Evolutionary conservation across 352 stramenopile species (phyloP), one percentile per base, ranked within the genome.

Genomic region (Salisapilia sapeloensis): DNA sequence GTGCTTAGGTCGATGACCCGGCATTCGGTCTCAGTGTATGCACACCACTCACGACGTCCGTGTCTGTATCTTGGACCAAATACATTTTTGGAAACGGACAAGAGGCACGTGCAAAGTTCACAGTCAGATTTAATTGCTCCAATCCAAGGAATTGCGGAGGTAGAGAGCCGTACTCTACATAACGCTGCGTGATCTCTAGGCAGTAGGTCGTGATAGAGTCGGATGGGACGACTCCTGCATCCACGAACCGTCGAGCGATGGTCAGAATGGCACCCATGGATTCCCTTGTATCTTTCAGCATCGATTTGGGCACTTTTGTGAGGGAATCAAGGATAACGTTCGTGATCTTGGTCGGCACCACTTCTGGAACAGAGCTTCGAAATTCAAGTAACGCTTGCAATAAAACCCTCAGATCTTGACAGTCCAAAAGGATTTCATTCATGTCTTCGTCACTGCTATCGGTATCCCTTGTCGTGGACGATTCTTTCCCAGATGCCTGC

Each of bases 71-170:
- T 18, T 54, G 62, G 4, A 97, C 85, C 10, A 84, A 48, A 42
- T 93, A 97, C 9, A 54, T 60, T 13, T 64, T 51, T 1, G 93
- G 89, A 17, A 93, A 91, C 6, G 92, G 72, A 21, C 63, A 57
- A 21, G 84, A 79, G 15, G 74, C 56, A 19, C 60, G 60, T n/a
- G 72, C 71, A 23, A 66, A 81, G 37, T 84, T 79, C 16, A 97
- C 82, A 17, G 98, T 71, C 26, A 94, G 74, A 40, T 75, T 84
- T 23, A 98, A 72, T 49, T 96, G 76, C 35, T 97, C 86, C 55
- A 95, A 85, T 5, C 86, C 92, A 46, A 96, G 96, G 6, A 98
- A 58, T 24, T 89, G 85, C 10, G 97, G 45, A 4, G 90, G 89
- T 14, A 97, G 50, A 9, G 76, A 96, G 16, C 82, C 70, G 18